A percentile compares a stretch with the other conserved stretches of the same genome.
These are phyloP conservation scores for Fusarium gaditjirri DNA, from an alignment of 2,329 filamentous ascomycete genomes.

Conservation along the genomic window DNA sequence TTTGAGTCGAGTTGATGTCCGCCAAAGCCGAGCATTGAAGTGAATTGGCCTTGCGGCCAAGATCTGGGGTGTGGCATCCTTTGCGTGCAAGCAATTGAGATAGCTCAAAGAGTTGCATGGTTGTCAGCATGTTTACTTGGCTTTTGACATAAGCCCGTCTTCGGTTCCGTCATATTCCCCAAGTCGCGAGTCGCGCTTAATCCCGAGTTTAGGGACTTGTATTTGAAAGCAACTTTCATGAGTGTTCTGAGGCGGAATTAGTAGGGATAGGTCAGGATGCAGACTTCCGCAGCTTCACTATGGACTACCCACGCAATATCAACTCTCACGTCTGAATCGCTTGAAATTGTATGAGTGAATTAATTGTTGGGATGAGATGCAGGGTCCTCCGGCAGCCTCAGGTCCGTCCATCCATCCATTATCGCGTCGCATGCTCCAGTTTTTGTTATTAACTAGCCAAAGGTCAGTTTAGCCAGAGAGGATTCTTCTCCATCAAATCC, in stretches of 20 bases:
- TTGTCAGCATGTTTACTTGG: neutral
- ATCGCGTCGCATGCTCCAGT: constrained; percentile 23
- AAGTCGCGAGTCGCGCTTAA: constrained; percentile 15
- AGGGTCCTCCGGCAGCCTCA: constrained; percentile 41
- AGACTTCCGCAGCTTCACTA: neutral
- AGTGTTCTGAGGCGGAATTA: neutral
- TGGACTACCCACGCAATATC: constrained; percentile 7
- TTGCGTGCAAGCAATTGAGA: constrained; percentile 7
- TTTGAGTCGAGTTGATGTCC: neutral
- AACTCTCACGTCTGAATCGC: constrained; percentile 7
- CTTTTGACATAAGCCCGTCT: neutral
- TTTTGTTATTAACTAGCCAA: constrained; percentile 17
- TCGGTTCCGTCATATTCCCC: constrained; percentile 16
- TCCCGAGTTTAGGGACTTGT: neutral
- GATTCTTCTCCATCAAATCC: constrained; percentile 30
- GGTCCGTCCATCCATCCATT: constrained; percentile 28
- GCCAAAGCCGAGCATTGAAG: constrained; percentile 2
- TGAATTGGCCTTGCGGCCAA: constrained; percentile 32
- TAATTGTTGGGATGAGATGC: constrained; percentile 36
- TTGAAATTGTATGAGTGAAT: constrained; percentile 46
- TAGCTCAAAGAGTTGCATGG: constrained; percentile 1
- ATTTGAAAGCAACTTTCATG: neutral
- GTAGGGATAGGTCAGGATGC: constrained; percentile 12
- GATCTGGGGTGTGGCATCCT: constrained; percentile 36
- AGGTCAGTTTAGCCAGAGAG: constrained; percentile 21